A percentile compares a stretch with the other conserved stretches of the same genome.
These are phyloP conservation scores for Backusella luteola DNA, from an alignment of 192 early-diverging fungal species.

Conservation along the genomic window DNA sequence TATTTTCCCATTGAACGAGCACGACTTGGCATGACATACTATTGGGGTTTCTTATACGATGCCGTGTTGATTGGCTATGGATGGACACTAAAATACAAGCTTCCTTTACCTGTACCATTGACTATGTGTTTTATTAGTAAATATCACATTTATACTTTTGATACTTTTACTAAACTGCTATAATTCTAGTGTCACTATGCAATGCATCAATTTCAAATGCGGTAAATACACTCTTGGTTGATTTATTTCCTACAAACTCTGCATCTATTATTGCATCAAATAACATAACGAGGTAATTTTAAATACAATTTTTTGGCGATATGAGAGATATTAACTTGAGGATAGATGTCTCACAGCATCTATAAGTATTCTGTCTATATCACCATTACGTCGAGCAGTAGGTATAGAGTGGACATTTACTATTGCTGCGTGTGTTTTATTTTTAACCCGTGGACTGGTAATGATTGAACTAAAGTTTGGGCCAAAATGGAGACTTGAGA, in stretches of 20 bases:
- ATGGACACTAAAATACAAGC: conserved; percentile 11
- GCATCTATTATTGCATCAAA: not conserved
- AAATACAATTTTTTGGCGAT: not conserved
- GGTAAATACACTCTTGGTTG: not conserved
- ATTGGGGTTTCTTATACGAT: conserved; percentile 7
- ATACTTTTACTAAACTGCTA: not conserved
- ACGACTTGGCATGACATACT: conserved; percentile 14
- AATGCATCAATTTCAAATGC: not conserved
- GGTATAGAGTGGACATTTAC: not conserved
- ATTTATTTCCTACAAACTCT: not conserved
- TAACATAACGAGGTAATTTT: not conserved
- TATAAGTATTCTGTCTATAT: not conserved
- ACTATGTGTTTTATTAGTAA: conserved; percentile 24
- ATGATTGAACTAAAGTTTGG: not conserved
- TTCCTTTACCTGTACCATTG: conserved; percentile 6
- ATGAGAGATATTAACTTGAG: too few relatives aligned
- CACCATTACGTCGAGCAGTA: not conserved
- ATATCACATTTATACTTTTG: not conserved
- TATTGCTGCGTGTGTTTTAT: not conserved
- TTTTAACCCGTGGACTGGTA: not conserved
- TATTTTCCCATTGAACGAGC: conserved; percentile 19
- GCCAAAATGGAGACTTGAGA: not conserved
- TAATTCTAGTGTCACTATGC: not conserved
- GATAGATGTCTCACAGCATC: not conserved
- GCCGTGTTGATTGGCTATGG: conserved; percentile 13